phyloP scores from a whole-genome alignment of 2,329 filamentous ascomycete genomes.

The Phialophora chinensis region DNA sequence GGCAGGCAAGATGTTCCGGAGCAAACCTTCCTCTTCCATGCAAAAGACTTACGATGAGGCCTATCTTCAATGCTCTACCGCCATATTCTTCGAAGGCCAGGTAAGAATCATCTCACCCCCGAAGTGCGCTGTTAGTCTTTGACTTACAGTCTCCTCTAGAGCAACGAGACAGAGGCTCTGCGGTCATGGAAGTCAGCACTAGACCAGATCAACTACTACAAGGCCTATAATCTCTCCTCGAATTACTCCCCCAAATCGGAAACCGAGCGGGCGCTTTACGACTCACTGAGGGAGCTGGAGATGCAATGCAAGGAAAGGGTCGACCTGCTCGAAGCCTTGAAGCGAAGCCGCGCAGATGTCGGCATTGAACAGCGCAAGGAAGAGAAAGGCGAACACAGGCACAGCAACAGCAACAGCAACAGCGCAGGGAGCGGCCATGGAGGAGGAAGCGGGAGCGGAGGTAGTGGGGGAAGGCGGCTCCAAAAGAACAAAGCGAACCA shows the following conservation, averaged over 20 bases:
- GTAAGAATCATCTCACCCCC: constrained; percentile 55
- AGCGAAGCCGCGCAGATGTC: constrained; percentile 62
- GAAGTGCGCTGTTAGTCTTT: not conserved
- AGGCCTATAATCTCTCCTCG: constrained; percentile 73
- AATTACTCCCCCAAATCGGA: constrained; percentile 75
- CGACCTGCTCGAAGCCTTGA: constrained; percentile 81
- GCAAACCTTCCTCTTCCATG: constrained; percentile 71
- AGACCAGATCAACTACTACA: constrained; percentile 85
- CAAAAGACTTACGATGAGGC: constrained; percentile 98
- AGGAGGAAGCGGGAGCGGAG: constrained; percentile 14
- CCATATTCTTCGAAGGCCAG: constrained; percentile 94
- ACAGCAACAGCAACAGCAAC: constrained; percentile 9
- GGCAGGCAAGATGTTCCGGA: constrained; percentile 53
- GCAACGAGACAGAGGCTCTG: constrained; percentile 88
- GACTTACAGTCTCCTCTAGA: constrained; percentile 57
- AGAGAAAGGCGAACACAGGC: constrained; percentile 30
- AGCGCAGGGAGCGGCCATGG: constrained; percentile 9
- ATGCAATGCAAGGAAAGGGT: constrained; percentile 92
- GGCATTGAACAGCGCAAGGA: constrained; percentile 34
- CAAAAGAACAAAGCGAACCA: constrained; percentile 34
- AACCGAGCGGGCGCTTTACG: constrained; percentile 80
- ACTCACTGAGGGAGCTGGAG: constrained; percentile 82
- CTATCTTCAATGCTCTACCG: constrained; percentile 92
- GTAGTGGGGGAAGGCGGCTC: constrained; percentile 31
- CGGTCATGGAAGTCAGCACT: constrained; percentile 88